Base-by-base conservation (phyloP, 2,329 filamentous ascomycete genomes). In the Xylariomycetidae sp. region DNA sequence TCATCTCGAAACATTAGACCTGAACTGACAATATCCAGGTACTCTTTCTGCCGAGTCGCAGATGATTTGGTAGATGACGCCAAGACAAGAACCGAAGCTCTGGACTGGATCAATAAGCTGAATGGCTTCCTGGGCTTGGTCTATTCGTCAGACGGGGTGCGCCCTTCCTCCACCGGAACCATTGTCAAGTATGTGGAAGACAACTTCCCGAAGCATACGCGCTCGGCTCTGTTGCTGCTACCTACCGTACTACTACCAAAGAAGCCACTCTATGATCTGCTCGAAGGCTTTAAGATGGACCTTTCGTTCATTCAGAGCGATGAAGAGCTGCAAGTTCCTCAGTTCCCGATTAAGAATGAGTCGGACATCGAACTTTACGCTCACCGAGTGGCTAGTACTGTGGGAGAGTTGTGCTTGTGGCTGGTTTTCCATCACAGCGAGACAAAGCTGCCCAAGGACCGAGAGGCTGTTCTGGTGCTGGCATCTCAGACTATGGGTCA, bases 21-120 rank as follows among this genome's bases (percentile, higher is more conserved):
- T 9, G 13, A 20, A 13, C 43, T 51, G 38, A 51, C 25, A 2
- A 10, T 14, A n/a, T 13, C 7, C 25, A 74, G 71, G 4, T 86
- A 86, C 50, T 82, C 80, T 0, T 86, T 85, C 51, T 87, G 82
- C 46, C 70, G 82, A 9, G 73, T 85, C 8, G 80, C 80, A 2
- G 83, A 87, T 51, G 82, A 87, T 47, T 63, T 87, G 4, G 72
- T 87, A 7, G 82, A 87, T 44, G 72, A 85, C 38, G 73, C 82
- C 1, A 46, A 59, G 2, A 66, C 64, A 2, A 52, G 62, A 1
- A 49, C 61, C 0, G 73, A 79, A 44, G 76, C 79, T 5, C 57
- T 59, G 17, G 46, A 58, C 7, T 83, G 78, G 71, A 73, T 84
- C 28, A 51, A 58, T 12, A 78, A 74, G 48, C 61, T 85, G 14